Base-by-base conservation (phyloP, 208 protist genomes). In the Wallacemonas sp. region DNA sequence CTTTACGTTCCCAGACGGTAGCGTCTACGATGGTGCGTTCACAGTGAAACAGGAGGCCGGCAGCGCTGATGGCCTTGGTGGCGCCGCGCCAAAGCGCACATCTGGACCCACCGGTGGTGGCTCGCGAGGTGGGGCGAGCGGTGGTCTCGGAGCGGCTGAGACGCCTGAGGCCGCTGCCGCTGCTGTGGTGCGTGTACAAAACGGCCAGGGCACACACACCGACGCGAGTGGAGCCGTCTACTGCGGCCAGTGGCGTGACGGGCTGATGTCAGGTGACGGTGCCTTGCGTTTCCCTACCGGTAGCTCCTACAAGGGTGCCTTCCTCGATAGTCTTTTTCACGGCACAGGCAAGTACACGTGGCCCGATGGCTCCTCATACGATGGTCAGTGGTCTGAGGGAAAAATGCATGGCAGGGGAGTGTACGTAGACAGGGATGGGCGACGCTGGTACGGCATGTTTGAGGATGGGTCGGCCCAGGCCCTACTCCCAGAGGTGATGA, bases 351-450 rank as follows among this genome's bases (percentile, higher is more conserved):
- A 65, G 29, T 94, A 94, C 57, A 86, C 67, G 30, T 97, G 91
- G 89, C 75, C 89, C 17, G 90, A 97, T 65, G 89, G 91, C 13
- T 91, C 89, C 19, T 79, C 65, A 37, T 97, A 97, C 58, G 84
- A 91, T 26, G 93, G 93, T 2, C 46, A 89, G 44, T 97, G 91
- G 89, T 60, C 73, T 37, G 78, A 83, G 17, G 82, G 88, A 32
- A 74, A 78, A 52, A 95, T 96, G 82, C 84, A 98, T 52, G 92
- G 92, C 8, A 30, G 66, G n/a, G 94, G 94, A 0, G 75, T 84
- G 1, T 97, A 92, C 48, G 74, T 84, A 30, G 88, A 95, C 66
- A 48, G 33, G 24, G 61, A 71, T 2, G 87, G 88, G 1, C 72
- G 76, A 24, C 81, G 87, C n/a, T 97, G 88, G 84, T 64, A 78